These are phyloP conservation scores for Berkeleyomyces basicola DNA, from an alignment of 2,329 filamentous ascomycete genomes.

Conservation along the genomic window DNA sequence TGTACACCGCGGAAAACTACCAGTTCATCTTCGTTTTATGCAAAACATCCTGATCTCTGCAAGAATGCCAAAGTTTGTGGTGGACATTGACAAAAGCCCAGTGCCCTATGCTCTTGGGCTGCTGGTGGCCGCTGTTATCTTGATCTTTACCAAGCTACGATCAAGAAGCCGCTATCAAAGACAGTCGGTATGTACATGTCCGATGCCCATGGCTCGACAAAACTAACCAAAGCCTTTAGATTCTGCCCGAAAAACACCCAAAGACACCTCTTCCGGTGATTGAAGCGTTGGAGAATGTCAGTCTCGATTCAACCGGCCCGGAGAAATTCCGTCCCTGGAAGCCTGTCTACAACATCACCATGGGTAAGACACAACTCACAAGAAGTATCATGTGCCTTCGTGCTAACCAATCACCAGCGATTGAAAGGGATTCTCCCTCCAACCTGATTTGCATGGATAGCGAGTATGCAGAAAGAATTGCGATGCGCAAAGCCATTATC, in stretches of 20 bases:
- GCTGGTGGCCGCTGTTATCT: neutral
- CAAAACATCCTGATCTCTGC: neutral
- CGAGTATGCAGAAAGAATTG: conserved; percentile 31
- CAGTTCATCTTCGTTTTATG: neutral
- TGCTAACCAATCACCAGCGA: conserved; percentile 20
- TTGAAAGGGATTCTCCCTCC: conserved; percentile 27
- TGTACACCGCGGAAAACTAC: neutral
- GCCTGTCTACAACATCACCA: conserved; percentile 36
- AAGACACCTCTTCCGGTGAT: neutral
- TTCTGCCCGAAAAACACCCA: conserved; percentile 5
- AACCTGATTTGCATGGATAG: conserved; percentile 36
- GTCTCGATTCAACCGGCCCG: conserved; percentile 26
- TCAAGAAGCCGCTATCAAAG: neutral
- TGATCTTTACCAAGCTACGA: neutral
- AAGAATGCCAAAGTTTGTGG: neutral
- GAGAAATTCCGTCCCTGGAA: conserved; percentile 32
- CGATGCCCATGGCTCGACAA: neutral
- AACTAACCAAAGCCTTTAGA: neutral
- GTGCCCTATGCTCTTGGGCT: conserved; percentile 1
- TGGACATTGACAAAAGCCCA: neutral
- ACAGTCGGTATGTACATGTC: neutral
- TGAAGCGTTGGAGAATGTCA: conserved; percentile 21
- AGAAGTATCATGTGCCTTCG: neutral
- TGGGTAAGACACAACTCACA: conserved; percentile 24
- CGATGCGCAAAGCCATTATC: conserved; percentile 25